Base-by-base conservation (phyloP, 495 filamentous ascomycete species). In the Xylona heveae region DNA sequence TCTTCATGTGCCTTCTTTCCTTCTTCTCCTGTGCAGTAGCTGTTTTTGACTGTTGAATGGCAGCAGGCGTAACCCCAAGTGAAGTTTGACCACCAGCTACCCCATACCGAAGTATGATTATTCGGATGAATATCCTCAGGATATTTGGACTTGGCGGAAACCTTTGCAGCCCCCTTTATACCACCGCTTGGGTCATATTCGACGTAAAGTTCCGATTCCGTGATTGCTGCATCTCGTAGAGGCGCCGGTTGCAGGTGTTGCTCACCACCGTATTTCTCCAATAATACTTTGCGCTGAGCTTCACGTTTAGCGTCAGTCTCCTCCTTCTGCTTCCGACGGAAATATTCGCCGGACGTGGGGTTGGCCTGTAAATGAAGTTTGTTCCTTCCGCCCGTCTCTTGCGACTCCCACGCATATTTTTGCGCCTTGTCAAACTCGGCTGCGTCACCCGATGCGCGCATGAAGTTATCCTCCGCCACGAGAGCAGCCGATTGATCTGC, bases 31-130 rank as follows among this genome's bases (percentile, higher is more conserved):
- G 90, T 94, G 53, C 88, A 97, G 43, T 94, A 97, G 47, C 79
- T 90, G 46, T 95, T 94, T 57, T 90, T 93, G 26, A 88, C 66
- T 4, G 70, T 74, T 1, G 81, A 91, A 50, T 78, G 81, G 60
- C 88, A 97, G 54, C 88, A 97, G 16, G 79, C 66, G 51, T 92
- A 97, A n/a, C 90, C 88, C 88, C 88, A 97, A 53, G 75, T 61
- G 55, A 93, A 94, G 35, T 80, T 70, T 25, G 67, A 64, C 88
- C 88, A 97, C 88, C 88, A 97, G 46, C 82, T 93, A 22, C 88
- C 88, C 79, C 84, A 97, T 1, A 92, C 80, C 0, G 76, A 69
- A 14, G 70, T 80, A 48, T 97, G 88, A 43, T 97, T 97, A 55
- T 91, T 85, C 50, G 68, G 59, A 39, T 80, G 55, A 3, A 93